Conservation (phyloP, 2,329 filamentous ascomycete genomes). For the Fusarium sp. region DNA sequence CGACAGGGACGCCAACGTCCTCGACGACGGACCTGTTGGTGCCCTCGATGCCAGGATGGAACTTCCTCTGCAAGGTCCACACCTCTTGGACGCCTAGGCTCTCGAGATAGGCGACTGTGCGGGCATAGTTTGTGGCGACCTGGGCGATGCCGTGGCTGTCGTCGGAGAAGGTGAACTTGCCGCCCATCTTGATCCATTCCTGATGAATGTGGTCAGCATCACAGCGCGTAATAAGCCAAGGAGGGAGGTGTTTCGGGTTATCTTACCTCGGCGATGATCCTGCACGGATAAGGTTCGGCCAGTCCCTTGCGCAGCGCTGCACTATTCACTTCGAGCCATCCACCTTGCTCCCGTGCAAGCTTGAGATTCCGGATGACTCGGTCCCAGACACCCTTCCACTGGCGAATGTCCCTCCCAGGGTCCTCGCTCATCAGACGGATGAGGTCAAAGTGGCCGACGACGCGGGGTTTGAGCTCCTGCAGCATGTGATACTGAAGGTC, state of each 20-base stretch:
- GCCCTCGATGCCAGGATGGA: constrained; percentile 45
- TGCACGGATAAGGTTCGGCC: constrained; percentile 87
- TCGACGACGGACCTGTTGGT: constrained; percentile 51
- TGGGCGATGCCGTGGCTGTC: constrained; percentile 93
- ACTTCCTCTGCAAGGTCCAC: constrained; percentile 63
- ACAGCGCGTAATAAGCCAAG: not conserved
- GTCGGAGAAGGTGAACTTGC: constrained; percentile 90
- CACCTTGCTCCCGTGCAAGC: constrained; percentile 78
- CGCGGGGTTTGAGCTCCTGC: constrained; percentile 72
- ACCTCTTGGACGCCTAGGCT: constrained; percentile 73
- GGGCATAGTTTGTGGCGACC: constrained; percentile 84
- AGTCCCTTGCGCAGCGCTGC: constrained; percentile 90
- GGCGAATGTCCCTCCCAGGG: constrained; percentile 70
- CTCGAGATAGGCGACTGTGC: constrained; percentile 77
- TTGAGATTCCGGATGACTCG: constrained; percentile 80
- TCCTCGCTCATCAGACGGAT: constrained; percentile 82
- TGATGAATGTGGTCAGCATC: constrained; percentile 46
- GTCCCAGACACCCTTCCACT: constrained; percentile 76
- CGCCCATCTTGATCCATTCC: constrained; percentile 79
- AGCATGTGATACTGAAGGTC: constrained; percentile 90
- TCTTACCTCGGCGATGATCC: constrained; percentile 79
- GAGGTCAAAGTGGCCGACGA: constrained; percentile 96
- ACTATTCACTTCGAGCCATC: constrained; percentile 90
- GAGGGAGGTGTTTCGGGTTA: not conserved
- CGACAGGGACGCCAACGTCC: constrained; percentile 58